Percentiles rank a stretch among this genome's conserved stretches.
Conservation (phyloP, 306 rosid genomes). For the Cicer cuneatum region DNA sequence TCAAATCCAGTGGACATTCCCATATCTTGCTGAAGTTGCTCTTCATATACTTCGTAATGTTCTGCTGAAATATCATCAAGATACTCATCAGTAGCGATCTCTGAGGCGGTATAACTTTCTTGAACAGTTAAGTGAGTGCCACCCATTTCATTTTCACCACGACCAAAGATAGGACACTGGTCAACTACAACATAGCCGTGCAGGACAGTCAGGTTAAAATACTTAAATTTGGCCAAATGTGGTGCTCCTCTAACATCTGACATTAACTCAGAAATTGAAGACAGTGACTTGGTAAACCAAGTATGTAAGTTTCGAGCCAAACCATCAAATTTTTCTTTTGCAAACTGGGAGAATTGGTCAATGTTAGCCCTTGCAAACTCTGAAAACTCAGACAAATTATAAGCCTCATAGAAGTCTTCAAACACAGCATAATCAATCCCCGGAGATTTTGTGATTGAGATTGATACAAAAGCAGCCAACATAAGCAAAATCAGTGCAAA, state of each 20-base stretch:
- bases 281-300: constrained; percentile 42
- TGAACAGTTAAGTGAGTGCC: constrained; percentile 9
- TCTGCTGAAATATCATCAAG: constrained; percentile 24
- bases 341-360: constrained; percentile 54
- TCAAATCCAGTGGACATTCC: constrained; percentile 26
- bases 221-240: constrained; percentile 48
- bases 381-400: constrained; percentile 43
- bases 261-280: constrained; percentile 52
- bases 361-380: constrained; percentile 54
- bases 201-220: constrained; percentile 60
- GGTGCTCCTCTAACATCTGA: constrained; percentile 48
- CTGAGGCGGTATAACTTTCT: constrained; percentile 28
- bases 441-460: constrained; percentile 47
- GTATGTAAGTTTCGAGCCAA: constrained; percentile 30
- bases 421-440: constrained; percentile 47
- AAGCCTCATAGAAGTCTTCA: constrained; percentile 44
- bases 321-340: constrained; percentile 30
- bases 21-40: constrained; percentile 41
- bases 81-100: constrained; percentile 20
- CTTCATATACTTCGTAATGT: constrained; percentile 35
- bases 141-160: constrained; percentile 27
- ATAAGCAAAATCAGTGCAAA: constrained; percentile 56
- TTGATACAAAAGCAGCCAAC: constrained; percentile 49
- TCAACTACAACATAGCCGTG: constrained; percentile 14
- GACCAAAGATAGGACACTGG: constrained; percentile 49